These are phyloP conservation scores for Fulvia fulva DNA, from an alignment of 2,329 filamentous ascomycete species.

Conservation along the genomic window DNA sequence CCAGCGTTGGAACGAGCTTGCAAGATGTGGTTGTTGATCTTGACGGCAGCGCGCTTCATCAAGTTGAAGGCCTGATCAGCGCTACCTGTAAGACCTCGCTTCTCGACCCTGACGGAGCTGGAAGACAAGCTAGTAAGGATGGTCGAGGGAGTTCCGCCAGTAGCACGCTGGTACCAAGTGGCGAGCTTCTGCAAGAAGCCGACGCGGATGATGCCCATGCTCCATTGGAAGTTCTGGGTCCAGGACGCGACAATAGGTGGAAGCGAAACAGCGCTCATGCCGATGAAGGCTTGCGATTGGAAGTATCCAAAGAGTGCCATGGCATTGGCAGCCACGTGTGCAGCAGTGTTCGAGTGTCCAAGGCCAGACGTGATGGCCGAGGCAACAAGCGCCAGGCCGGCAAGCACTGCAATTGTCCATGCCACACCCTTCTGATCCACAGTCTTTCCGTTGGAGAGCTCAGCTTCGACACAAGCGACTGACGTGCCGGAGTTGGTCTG, in stretches of 20 bases:
- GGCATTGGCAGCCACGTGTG: slow-evolving; percentile 89
- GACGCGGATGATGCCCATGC: slow-evolving; percentile 88
- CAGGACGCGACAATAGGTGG: slow-evolving; percentile 87
- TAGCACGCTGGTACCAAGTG: slow-evolving; percentile 94
- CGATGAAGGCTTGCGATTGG: slow-evolving; percentile 88
- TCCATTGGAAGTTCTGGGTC: slow-evolving; percentile 98
- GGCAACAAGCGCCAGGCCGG: slow-evolving; percentile 74
- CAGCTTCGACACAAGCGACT: slow-evolving; percentile 82
- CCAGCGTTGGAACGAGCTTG: slow-evolving; percentile 25
- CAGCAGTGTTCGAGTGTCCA: slow-evolving; percentile 88
- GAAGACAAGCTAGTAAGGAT: slow-evolving; percentile 69
- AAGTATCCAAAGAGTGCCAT: slow-evolving; percentile 93
- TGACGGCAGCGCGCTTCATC: slow-evolving; percentile 51
- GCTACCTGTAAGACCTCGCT: slow-evolving; percentile 46
- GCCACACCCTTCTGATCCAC: slow-evolving; percentile 85
- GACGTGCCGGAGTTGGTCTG: slow-evolving; percentile 58
- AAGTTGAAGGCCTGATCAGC: slow-evolving; percentile 41
- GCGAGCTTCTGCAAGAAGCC: slow-evolving; percentile 84
- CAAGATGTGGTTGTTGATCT: slow-evolving; percentile 43
- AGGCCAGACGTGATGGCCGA: slow-evolving; percentile 87
- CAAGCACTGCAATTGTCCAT: slow-evolving; percentile 85
- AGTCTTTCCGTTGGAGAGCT: slow-evolving; percentile 85
- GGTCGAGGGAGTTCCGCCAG: slow-evolving; percentile 77
- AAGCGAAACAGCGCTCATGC: slow-evolving; percentile 73
- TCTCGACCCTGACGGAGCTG: slow-evolving; percentile 81